phyloP scores from a whole-genome alignment of 169 alveolate species.

The Cryptosporidium bovis region DNA sequence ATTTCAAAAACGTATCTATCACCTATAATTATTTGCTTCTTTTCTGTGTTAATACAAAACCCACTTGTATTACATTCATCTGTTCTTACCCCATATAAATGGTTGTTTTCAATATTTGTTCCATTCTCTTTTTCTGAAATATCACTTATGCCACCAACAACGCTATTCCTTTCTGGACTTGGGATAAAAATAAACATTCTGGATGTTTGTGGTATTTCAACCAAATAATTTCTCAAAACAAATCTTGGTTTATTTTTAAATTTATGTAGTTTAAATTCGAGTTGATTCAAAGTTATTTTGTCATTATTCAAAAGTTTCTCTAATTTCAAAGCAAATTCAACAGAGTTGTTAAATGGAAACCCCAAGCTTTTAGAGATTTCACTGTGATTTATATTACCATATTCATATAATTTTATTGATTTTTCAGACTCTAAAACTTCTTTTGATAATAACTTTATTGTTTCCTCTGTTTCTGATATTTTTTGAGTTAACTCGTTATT shows the following conservation, averaged over 20 bases:
- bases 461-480: conserved; percentile 16
- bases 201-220: conserved; percentile 38
- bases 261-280: conserved; percentile 48
- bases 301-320: conserved; percentile 47
- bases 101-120: too few relatives aligned
- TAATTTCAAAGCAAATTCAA: conserved; percentile 31
- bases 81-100: neutral
- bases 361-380: conserved; percentile 13
- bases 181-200: conserved; percentile 55
- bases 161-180: neutral
- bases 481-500: conserved; percentile 12
- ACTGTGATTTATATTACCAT: neutral
- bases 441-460: conserved; percentile 6
- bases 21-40: neutral
- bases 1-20: neutral
- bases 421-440: conserved; percentile 48
- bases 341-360: conserved; percentile 41
- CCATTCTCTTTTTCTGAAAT: neutral
- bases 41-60: neutral
- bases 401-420: conserved; percentile 31
- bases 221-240: conserved; percentile 50
- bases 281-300: conserved; percentile 35
- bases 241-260: conserved; percentile 42
- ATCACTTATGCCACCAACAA: neutral
- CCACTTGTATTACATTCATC: neutral